Evolutionary conservation across 768 basidiomycete species (phyloP).

Genomic region (Suillus occidentalis): DNA sequence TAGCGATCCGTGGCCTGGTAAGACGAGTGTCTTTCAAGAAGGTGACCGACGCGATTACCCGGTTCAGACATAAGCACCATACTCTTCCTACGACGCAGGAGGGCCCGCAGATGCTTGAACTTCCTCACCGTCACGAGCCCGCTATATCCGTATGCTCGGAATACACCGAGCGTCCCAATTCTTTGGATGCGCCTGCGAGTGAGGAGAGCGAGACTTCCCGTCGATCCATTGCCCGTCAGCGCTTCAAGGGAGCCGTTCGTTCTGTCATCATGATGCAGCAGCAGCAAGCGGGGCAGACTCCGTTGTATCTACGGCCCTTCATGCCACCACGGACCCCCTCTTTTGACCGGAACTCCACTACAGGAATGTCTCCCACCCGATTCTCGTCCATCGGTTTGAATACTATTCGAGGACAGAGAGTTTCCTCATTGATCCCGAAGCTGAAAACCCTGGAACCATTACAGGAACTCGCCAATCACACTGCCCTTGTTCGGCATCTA

Average conservation of each 20-base stretch:
- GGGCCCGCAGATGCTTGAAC: background rate
- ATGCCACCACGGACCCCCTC: conserved; percentile 32
- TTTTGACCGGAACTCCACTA: conserved; percentile 29
- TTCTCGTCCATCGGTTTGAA: conserved; percentile 34
- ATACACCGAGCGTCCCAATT: conserved; percentile 26
- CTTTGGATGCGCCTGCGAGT: conserved; percentile 24
- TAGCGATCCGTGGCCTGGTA: conserved; percentile 20
- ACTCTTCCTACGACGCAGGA: conserved; percentile 1
- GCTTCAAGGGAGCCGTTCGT: conserved; percentile 45
- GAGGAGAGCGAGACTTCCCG: conserved; percentile 28
- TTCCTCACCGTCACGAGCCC: conserved; percentile 15
- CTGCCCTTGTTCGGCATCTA: conserved; percentile 51
- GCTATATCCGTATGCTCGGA: conserved; percentile 28
- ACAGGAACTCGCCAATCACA: conserved; percentile 45
- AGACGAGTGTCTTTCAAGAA: conserved; percentile 19
- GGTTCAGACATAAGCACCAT: background rate
- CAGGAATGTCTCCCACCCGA: conserved; percentile 32
- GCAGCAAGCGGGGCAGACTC: background rate
- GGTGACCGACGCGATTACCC: background rate
- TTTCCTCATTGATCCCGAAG: conserved; percentile 42
- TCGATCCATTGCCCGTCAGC: conserved; percentile 31
- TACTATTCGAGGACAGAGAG: conserved; percentile 40
- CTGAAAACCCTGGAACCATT: conserved; percentile 39
- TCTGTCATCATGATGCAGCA: conserved; percentile 45
- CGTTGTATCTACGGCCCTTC: conserved; percentile 23